Evolutionary conservation across 1,284 basidiomycete species (phyloP).

Genomic region (Cutaneotrichosporon sp.): DNA sequence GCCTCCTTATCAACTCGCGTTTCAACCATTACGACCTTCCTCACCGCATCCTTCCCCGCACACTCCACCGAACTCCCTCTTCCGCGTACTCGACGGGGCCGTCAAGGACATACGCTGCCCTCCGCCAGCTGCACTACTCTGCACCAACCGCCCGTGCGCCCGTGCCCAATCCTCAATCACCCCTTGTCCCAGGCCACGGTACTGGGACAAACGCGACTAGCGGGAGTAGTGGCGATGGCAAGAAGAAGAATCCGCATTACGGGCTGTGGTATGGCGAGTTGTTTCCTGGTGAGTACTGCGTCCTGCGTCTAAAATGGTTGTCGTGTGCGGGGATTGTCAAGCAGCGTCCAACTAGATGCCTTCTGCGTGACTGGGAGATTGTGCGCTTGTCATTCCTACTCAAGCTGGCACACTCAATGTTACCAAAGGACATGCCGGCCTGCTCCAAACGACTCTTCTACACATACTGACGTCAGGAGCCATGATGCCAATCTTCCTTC

Average conservation of each 20-base stretch:
- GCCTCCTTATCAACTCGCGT: not conserved
- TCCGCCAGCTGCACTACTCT: conserved; percentile 6
- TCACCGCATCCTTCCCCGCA: not conserved
- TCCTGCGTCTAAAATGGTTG: not conserved
- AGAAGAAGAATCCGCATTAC: conserved; percentile 27
- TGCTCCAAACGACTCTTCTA: not conserved
- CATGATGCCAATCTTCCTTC: conserved; percentile 51
- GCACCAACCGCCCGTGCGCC: conserved; percentile 12
- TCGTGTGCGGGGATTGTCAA: not conserved
- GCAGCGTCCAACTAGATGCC: not conserved
- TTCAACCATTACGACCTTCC: not conserved
- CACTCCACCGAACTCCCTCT: not conserved
- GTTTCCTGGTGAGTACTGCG: conserved; percentile 38
- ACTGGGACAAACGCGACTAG: not conserved
- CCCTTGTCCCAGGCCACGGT: conserved; percentile 17
- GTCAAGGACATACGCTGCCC: conserved; percentile 1
- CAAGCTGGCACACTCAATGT: not conserved
- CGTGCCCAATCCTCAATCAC: conserved; percentile 17
- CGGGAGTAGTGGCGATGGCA: not conserved
- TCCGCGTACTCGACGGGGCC: conserved; percentile 3
- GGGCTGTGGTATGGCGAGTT: conserved; percentile 49
- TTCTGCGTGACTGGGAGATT: not conserved
- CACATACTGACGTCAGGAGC: conserved; percentile 32
- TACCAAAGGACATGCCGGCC: not conserved
- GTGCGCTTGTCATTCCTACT: not conserved